Conservation (phyloP, 495 filamentous ascomycete genomes). For the Neohortaea acidophila region DNA sequence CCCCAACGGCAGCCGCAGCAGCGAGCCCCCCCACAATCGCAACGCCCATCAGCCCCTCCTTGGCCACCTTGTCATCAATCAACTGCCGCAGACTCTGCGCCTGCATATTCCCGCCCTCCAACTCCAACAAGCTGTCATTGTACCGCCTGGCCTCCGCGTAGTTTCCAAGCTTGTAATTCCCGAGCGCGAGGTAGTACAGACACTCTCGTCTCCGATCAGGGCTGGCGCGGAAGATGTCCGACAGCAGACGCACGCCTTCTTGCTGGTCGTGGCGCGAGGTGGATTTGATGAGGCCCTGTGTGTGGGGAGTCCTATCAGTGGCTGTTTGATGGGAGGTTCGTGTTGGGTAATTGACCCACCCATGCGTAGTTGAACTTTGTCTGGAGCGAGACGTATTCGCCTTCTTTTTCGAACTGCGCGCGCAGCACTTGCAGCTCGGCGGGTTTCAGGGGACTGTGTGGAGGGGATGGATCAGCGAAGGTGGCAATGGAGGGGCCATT, state of each 20-base stretch:
- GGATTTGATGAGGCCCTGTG: constrained; percentile 87
- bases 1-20: constrained; percentile 69
- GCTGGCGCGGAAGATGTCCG: constrained; percentile 88
- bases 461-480: constrained; percentile 1
- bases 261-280: constrained; percentile 71
- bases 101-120: constrained; percentile 81
- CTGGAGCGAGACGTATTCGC: constrained; percentile 87
- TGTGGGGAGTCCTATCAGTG: too few species aligned
- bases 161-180: constrained; percentile 96
- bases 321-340: too few species aligned
- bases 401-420: constrained; percentile 89
- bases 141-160: constrained; percentile 87
- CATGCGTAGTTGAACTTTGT: constrained; percentile 99
- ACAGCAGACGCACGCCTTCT: constrained; percentile 82
- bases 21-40: constrained; percentile 94
- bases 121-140: constrained; percentile 79
- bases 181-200: constrained; percentile 90
- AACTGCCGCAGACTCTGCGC: constrained; percentile 65
- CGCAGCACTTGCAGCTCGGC: constrained; percentile 83
- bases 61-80: constrained; percentile 92
- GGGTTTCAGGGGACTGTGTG: constrained; percentile 61
- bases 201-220: constrained; percentile 90
- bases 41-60: constrained; percentile 83
- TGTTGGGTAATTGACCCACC: constrained; percentile 37
- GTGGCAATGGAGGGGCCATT: constrained; percentile 4